phyloP scores from a whole-genome alignment of 2,329 filamentous ascomycete genomes.

The Rhinocladiella mackenziei region DNA sequence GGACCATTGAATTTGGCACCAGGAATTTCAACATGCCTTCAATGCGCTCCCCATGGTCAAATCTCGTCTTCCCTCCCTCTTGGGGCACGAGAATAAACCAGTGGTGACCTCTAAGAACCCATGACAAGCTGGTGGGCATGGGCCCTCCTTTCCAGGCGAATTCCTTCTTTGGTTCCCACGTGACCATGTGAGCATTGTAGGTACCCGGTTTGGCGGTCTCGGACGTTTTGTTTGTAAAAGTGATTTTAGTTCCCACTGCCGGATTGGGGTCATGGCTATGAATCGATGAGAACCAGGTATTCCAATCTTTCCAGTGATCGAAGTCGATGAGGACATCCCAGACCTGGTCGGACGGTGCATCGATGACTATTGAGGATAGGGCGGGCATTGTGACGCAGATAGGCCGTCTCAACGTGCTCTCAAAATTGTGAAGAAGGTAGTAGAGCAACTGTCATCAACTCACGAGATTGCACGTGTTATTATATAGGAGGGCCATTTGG shows the following conservation, averaged over 20 bases:
- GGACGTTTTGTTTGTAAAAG: slow-evolving; percentile 7
- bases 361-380: slow-evolving; percentile 5
- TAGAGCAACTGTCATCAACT: no score
- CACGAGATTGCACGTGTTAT: no score
- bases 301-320: slow-evolving; percentile 4
- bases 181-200: slow-evolving; percentile 6
- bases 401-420: no score
- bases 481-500: no score
- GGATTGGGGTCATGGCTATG: neutral
- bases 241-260: slow-evolving; percentile 4
- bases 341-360: slow-evolving; percentile 6
- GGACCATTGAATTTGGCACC: slow-evolving; percentile 1
- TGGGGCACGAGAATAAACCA: slow-evolving; percentile 8
- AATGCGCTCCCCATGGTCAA: slow-evolving; percentile 4
- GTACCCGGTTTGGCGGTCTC: slow-evolving; percentile 9
- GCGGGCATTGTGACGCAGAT: slow-evolving; percentile 6
- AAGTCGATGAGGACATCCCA: slow-evolving; percentile 9
- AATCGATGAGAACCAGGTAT: slow-evolving; percentile 9
- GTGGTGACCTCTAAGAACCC: slow-evolving; percentile 3
- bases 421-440: no score
- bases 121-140: slow-evolving; percentile 2
- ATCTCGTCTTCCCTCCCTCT: slow-evolving; percentile 7
- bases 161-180: slow-evolving; percentile 9
- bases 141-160: slow-evolving; percentile 11
- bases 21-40: slow-evolving; percentile 1